These are phyloP conservation scores for Tripidium arundinaceum DNA, from an alignment of 202 grass and related monocot species.

Conservation along the genomic window DNA sequence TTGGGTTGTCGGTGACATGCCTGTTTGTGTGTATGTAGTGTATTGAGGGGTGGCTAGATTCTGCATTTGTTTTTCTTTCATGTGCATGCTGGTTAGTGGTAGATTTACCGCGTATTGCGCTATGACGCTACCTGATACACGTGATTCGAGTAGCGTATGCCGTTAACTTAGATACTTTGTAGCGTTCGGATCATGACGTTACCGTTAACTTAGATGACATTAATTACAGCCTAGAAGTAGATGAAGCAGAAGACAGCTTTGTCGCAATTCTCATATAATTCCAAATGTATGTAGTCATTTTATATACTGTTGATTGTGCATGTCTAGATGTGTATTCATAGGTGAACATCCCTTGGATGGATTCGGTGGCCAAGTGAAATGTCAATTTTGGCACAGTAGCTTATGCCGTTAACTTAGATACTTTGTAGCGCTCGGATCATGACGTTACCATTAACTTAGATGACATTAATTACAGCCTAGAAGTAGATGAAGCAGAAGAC, in stretches of 20 bases:
- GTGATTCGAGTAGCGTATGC: neutral
- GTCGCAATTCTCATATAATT: neutral
- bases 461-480: neutral
- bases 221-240: neutral
- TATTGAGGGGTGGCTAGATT: neutral
- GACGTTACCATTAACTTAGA: neutral
- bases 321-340: neutral
- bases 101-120: neutral
- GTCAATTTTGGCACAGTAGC: neutral
- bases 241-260: slow-evolving; percentile 11
- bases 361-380: neutral
- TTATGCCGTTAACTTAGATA: neutral
- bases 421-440: neutral
- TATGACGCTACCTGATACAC: neutral
- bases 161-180: neutral
- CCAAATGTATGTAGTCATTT: neutral
- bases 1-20: neutral
- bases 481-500: neutral
- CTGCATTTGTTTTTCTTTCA: neutral
- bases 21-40: neutral
- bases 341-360: neutral
- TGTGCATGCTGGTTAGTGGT: neutral
- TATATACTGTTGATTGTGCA: neutral
- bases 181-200: neutral
- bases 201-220: neutral